Evolutionary conservation across 2,329 filamentous ascomycete species (phyloP).

Genomic region (Pseudonectria buxi): DNA sequence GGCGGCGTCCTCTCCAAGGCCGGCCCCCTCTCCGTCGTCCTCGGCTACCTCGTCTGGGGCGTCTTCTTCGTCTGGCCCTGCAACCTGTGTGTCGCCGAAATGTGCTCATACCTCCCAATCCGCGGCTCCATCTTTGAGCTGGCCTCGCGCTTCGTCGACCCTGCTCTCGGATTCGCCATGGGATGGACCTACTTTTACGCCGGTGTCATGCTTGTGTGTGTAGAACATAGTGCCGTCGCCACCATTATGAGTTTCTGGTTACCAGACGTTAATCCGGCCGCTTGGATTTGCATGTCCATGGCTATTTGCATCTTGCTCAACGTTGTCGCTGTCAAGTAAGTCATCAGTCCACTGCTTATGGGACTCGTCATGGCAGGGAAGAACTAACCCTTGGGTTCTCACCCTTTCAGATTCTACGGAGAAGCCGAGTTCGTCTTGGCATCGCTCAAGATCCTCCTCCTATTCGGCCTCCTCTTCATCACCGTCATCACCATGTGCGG

Average conservation of each 20-base stretch:
- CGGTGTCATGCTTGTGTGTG: conserved; percentile 38
- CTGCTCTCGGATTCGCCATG: conserved; percentile 49
- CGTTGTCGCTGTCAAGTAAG: conserved; percentile 36
- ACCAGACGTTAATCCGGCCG: conserved; percentile 36
- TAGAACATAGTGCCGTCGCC: conserved; percentile 38
- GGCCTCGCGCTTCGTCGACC: conserved; percentile 48
- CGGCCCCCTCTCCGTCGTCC: conserved; percentile 37
- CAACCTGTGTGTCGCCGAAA: conserved; percentile 47
- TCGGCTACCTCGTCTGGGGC: conserved; percentile 40
- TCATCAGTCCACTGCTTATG: conserved; percentile 20
- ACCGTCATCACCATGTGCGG: conserved; percentile 64
- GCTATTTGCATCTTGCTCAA: conserved; percentile 41
- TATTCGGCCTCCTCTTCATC: conserved; percentile 51
- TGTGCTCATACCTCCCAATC: conserved; percentile 50
- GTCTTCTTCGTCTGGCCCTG: conserved; percentile 38
- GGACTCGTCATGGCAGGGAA: too few species aligned
- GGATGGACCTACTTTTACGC: conserved; percentile 47
- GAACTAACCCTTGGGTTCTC: too few species aligned
- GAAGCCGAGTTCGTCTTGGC: conserved; percentile 49
- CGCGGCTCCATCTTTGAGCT: conserved; percentile 49
- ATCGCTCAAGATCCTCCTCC: conserved; percentile 42
- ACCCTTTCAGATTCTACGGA: conserved; percentile 28
- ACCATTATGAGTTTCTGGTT: conserved; percentile 40
- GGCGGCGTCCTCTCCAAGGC: conserved; percentile 35
- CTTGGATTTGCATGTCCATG: conserved; percentile 43